Base-by-base conservation (phyloP, 768 basidiomycete genomes). In the Gloeostereum incarnatum region DNA sequence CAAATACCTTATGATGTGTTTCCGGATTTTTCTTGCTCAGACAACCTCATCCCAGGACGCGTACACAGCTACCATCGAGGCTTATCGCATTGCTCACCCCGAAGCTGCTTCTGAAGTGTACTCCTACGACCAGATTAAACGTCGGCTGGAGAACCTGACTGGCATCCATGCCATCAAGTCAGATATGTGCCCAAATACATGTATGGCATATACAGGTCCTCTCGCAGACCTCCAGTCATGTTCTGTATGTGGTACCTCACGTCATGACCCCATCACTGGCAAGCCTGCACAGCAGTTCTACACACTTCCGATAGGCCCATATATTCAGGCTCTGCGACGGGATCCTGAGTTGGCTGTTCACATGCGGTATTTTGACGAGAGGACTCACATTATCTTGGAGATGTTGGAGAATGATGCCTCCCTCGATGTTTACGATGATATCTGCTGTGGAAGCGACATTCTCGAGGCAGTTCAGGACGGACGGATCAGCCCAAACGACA, bases 151-250 rank as follows among this genome's bases (percentile, higher is more conserved):
- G 0, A 31, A 47, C 3, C 13, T 47, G 7, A 51, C 35, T 10
- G 53, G 54, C 3, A 42, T 59, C 5, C 19, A 31, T 19, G 41
- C 51, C 1, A 43, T 59, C 2, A 8, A 45, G 9, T 14, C 8
- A 8, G 44, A 57, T 22, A 56, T 59, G 55, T 59, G 57, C 31
- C 35, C 19, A 1, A 49, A 51, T 23, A 38, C 52, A 25, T 41
- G 43, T 13, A 37, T 55, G 27, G 58, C 51, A 10, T 62, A 44
- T 26, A 52, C 50, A 1, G 55, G 52, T 1, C 49, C 53, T 10
- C 54, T 36, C 18, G 13, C 20, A 1, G 19, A 25, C 2, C 38
- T 47, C 0, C 9, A 29, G 14, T 8, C 8, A 29, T 65, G 62
- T 36, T 40, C 44, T 0, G 39, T 31, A 3, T 67, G 65, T 35